Evolutionary conservation across 306 rosid species (phyloP).

Genomic region (Rosa persica): DNA sequence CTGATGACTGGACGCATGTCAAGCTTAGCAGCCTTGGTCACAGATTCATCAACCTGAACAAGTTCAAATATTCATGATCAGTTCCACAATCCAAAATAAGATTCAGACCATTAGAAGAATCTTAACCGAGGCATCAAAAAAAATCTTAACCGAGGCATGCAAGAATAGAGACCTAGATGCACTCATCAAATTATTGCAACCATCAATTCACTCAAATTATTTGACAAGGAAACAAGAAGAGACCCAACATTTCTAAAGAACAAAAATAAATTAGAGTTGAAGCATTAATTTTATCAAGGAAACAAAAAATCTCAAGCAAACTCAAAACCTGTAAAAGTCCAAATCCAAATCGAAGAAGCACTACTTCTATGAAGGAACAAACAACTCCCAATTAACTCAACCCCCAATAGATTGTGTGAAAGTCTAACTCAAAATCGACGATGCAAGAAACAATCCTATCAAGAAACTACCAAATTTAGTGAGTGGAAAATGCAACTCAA

Average conservation of each 20-base stretch:
- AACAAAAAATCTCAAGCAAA: background rate
- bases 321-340: background rate
- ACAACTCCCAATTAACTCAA: background rate
- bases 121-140: background rate
- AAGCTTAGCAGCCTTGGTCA: slow-evolving; percentile 49
- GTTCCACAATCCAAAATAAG: background rate
- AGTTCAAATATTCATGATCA: background rate
- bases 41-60: slow-evolving; percentile 65
- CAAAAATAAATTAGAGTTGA: no score
- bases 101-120: background rate
- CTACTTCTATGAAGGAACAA: background rate
- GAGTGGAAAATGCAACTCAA: background rate
- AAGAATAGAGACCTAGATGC: background rate
- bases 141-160: no score
- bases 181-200: background rate
- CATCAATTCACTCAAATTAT: background rate
- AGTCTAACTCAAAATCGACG: background rate
- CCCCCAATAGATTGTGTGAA: no score
- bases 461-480: background rate
- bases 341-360: background rate
- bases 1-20: slow-evolving; percentile 64
- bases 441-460: background rate
- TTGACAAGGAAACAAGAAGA: background rate
- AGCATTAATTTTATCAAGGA: background rate
- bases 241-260: background rate